Percentiles rank a stretch among this genome's conserved stretches.
phyloP scores from a whole-genome alignment of 192 early-diverging fungal species.

The Pecoramyces ruminantium region DNA sequence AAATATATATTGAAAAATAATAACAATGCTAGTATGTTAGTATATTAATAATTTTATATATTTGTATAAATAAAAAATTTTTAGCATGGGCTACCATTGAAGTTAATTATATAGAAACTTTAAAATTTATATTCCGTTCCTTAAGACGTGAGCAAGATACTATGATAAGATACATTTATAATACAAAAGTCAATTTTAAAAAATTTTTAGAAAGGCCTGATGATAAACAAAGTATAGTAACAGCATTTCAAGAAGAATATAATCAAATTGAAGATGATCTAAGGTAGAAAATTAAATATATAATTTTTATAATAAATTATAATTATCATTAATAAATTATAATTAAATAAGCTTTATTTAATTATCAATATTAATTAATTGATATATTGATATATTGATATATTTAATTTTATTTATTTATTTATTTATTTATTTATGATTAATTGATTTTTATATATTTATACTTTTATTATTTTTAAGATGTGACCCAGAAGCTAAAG shows the following conservation, averaged over 20 bases:
- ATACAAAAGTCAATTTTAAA: constrained; percentile 27
- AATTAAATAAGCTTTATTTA: no score
- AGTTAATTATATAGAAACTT: constrained; percentile 25
- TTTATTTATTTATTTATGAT: no score
- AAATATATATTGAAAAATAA: no score
- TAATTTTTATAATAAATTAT: no score
- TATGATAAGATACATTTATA: constrained; percentile 25
- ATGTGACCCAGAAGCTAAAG: constrained; percentile 34
- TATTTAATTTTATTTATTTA: no score
- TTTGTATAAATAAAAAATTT: no score
- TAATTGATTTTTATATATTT: no score
- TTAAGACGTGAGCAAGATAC: constrained; percentile 27
- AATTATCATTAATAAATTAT: no score
- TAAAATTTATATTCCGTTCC: constrained; percentile 39
- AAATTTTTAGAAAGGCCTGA: constrained; percentile 32
- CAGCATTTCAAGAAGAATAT: constrained; percentile 33
- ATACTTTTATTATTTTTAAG: constrained; percentile 1
- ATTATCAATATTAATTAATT: no score
- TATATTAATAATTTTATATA: no score
- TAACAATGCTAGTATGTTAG: no score
- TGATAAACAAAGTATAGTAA: constrained; percentile 28
- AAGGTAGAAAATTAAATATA: constrained; percentile 5
- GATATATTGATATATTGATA: no score
- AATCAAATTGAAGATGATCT: constrained; percentile 40
- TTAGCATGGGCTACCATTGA: constrained; percentile 37